These are phyloP conservation scores for Sarocladium strictum DNA, from an alignment of 2,329 filamentous ascomycete species.

Conservation along the genomic window DNA sequence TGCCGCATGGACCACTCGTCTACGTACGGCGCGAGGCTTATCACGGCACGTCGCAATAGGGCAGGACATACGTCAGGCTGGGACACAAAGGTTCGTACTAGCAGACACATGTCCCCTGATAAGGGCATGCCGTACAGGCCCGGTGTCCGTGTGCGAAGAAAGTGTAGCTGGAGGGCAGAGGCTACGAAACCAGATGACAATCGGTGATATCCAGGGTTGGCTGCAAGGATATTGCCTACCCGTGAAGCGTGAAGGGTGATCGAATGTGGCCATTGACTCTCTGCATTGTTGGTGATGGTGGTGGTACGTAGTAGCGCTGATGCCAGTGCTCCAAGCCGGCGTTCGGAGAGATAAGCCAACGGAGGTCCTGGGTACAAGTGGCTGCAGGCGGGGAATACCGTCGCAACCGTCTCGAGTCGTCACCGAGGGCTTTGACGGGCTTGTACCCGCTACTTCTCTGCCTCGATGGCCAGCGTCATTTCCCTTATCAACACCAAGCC, in stretches of 20 bases:
- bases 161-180: not conserved
- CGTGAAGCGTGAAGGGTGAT: not conserved
- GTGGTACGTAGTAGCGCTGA: too few species aligned
- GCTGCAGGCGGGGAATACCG: not conserved
- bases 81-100: not conserved
- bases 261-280: not conserved
- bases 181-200: not conserved
- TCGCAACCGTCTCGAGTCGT: too few species aligned
- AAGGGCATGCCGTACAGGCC: not conserved
- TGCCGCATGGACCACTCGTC: not conserved
- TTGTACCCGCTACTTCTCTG: not conserved
- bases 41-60: not conserved
- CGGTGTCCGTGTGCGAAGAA: not conserved
- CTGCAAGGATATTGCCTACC: not conserved
- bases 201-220: not conserved
- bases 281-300: not conserved
- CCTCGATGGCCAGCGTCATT: too few species aligned
- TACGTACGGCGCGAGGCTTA: not conserved
- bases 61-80: not conserved
- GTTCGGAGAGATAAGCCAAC: not conserved
- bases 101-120: slow-evolving; percentile 5
- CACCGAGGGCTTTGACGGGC: too few species aligned
- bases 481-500: slow-evolving; percentile 5
- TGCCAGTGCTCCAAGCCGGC: not conserved
- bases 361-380: not conserved